Percentiles rank a stretch among this genome's conserved stretches.
Evolutionary conservation across 495 filamentous ascomycete species (phyloP).

Genomic region (Penicillium flavigenum): DNA sequence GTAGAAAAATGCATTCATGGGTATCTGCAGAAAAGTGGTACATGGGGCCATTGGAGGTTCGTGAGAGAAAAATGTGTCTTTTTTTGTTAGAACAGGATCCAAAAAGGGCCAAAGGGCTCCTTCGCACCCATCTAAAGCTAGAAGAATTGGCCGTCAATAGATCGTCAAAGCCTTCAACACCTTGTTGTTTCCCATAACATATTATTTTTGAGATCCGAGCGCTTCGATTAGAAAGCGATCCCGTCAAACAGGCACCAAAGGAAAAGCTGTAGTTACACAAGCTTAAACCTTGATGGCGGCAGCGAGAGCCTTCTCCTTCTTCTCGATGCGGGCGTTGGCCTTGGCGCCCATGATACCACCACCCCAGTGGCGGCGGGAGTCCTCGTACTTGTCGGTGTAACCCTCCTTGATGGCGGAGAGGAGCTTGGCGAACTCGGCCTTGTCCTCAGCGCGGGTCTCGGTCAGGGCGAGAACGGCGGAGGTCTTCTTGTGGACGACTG

Average conservation of each 20-base stretch:
- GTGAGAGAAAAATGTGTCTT: conserved; percentile 32
- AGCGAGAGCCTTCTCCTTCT: conserved; percentile 95
- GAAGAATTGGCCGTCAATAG: conserved; percentile 35
- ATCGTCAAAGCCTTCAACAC: conserved; percentile 33
- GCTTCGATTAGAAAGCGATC: conserved; percentile 23
- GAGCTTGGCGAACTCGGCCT: conserved; percentile 94
- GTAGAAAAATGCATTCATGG: conserved; percentile 51
- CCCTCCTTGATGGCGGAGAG: conserved; percentile 96
- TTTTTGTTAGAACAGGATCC: conserved; percentile 30
- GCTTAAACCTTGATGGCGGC: conserved; percentile 91
- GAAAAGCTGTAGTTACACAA: conserved; percentile 17
- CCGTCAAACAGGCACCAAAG: conserved; percentile 30
- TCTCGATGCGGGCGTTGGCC: conserved; percentile 87
- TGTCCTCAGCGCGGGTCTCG: conserved; percentile 96
- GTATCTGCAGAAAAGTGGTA: conserved; percentile 48
- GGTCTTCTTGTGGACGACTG: conserved; percentile 99
- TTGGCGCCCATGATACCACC: conserved; percentile 99
- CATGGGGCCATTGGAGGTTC: conserved; percentile 33
- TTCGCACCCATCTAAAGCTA: conserved; percentile 43
- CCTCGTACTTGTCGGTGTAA: conserved; percentile 94
- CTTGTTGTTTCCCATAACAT: conserved; percentile 26
- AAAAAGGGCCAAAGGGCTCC: conserved; percentile 27
- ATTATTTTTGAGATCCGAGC: conserved; percentile 27
- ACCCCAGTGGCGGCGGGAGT: conserved; percentile 92
- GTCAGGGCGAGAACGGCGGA: conserved; percentile 94